A percentile compares a stretch with the other conserved stretches of the same genome.
Conservation (phyloP, 1,284 basidiomycete genomes). For the Cryptococcus amylolentus region DNA sequence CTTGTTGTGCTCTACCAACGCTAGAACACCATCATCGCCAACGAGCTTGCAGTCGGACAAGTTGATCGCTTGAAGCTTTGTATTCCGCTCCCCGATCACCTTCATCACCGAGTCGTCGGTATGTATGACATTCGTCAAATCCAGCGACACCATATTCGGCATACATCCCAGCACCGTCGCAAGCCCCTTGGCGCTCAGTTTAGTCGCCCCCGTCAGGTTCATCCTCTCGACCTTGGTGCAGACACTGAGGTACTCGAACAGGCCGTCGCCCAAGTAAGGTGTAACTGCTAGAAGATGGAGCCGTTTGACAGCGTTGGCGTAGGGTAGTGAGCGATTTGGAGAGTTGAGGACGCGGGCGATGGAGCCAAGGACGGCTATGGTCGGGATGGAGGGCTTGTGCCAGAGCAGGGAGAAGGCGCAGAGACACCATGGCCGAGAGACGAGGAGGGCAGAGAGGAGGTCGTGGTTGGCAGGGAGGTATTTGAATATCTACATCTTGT, state of each 20-base stretch:
- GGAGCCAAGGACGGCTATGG: slow-evolving; percentile 53
- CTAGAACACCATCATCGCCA: slow-evolving; percentile 71
- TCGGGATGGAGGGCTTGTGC: slow-evolving; percentile 76
- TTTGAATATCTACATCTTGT: slow-evolving; percentile 67
- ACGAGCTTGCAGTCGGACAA: slow-evolving; percentile 78
- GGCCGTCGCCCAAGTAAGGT: slow-evolving; percentile 69
- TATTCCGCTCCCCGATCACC: slow-evolving; percentile 67
- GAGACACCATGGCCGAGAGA: slow-evolving; percentile 90
- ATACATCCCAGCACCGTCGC: slow-evolving; percentile 66
- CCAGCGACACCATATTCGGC: slow-evolving; percentile 78
- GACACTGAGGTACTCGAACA: slow-evolving; percentile 67
- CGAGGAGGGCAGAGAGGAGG: slow-evolving; percentile 71
- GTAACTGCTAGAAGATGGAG: slow-evolving; percentile 82
- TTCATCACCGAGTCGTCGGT: slow-evolving; percentile 69
- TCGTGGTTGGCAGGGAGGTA: slow-evolving; percentile 72
- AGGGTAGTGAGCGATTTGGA: slow-evolving; percentile 71
- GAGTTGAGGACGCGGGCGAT: slow-evolving; percentile 30
- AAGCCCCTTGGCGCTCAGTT: slow-evolving; percentile 68
- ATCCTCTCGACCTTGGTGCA: slow-evolving; percentile 87
- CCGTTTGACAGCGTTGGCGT: slow-evolving; percentile 81
- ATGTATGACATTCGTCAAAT: slow-evolving; percentile 71
- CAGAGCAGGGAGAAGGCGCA: slow-evolving; percentile 93
- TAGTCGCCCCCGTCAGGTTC: slow-evolving; percentile 78
- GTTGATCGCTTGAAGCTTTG: slow-evolving; percentile 87
- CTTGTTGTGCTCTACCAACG: slow-evolving; percentile 70